Evolutionary conservation across 2,329 filamentous ascomycete species (phyloP).

Genomic region (Penicillium sp.): DNA sequence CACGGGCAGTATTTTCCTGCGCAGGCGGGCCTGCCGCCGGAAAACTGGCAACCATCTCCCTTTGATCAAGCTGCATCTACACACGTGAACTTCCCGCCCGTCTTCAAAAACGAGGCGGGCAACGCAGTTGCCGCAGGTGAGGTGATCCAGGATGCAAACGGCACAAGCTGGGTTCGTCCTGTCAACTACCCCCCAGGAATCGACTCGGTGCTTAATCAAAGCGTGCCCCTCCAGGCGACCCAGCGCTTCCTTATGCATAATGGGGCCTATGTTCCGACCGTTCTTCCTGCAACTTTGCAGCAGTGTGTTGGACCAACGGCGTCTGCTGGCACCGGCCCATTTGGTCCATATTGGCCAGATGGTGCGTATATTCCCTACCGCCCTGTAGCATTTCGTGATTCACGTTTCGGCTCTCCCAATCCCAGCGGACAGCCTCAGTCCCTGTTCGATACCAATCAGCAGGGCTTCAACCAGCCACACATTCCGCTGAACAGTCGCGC

Average conservation of each 20-base stretch:
- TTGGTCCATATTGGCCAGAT: slow-evolving; percentile 60
- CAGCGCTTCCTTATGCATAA: slow-evolving; percentile 42
- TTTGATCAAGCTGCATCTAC: slow-evolving; percentile 30
- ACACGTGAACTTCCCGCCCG: slow-evolving; percentile 36
- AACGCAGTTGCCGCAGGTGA: slow-evolving; percentile 26
- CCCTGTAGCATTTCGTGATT: slow-evolving; percentile 54
- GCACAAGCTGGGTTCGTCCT: slow-evolving; percentile 40
- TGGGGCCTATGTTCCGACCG: slow-evolving; percentile 53
- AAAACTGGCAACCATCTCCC: slow-evolving; percentile 30
- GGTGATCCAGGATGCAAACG: slow-evolving; percentile 30
- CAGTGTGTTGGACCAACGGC: slow-evolving; percentile 55
- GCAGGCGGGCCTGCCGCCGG: slow-evolving; percentile 29
- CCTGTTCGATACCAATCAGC: slow-evolving; percentile 30
- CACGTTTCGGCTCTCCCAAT: slow-evolving; percentile 38
- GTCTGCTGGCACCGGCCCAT: slow-evolving; percentile 53
- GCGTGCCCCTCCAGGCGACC: slow-evolving; percentile 41
- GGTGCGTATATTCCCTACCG: slow-evolving; percentile 58
- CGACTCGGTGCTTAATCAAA: slow-evolving; percentile 59
- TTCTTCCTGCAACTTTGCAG: slow-evolving; percentile 56
- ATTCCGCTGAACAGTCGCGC: slow-evolving; percentile 24
- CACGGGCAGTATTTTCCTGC: slow-evolving; percentile 33
- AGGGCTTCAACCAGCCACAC: slow-evolving; percentile 25
- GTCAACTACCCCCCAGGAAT: slow-evolving; percentile 49
- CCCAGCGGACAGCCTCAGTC: slow-evolving; percentile 22
- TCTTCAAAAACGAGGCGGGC: slow-evolving; percentile 36